A percentile compares a stretch with the other conserved stretches of the same genome.
Evolutionary conservation across 176 grass and related monocot genomes (phyloP).

Genomic region (Avena eriantha): DNA sequence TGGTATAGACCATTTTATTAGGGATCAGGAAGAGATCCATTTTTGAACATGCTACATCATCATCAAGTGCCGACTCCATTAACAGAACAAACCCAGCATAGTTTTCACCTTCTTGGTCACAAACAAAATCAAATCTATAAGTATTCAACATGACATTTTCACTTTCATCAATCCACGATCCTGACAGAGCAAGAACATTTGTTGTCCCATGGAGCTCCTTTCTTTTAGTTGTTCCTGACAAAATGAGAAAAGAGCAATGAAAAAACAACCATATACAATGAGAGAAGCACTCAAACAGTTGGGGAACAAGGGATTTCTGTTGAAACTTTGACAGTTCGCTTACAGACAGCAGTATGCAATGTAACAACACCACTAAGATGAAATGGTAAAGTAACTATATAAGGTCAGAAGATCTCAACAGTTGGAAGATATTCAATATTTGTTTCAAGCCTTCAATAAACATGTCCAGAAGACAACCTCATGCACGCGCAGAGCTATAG

Average conservation of each 20-base stretch:
- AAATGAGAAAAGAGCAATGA: slow-evolving; percentile 28
- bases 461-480: neutral
- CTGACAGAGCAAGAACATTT: slow-evolving; percentile 58
- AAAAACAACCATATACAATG: slow-evolving; percentile 23
- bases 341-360: slow-evolving; percentile 31
- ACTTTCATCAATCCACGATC: slow-evolving; percentile 72
- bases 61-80: slow-evolving; percentile 78
- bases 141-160: slow-evolving; percentile 59
- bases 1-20: slow-evolving; percentile 79
- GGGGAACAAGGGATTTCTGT: slow-evolving; percentile 22
- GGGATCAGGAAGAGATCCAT: slow-evolving; percentile 81
- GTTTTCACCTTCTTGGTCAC: slow-evolving; percentile 70
- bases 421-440: slow-evolving; percentile 20
- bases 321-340: slow-evolving; percentile 3
- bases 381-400: slow-evolving; percentile 27
- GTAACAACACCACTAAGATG: slow-evolving; percentile 17
- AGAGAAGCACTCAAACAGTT: slow-evolving; percentile 23
- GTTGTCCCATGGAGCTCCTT: slow-evolving; percentile 87
- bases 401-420: slow-evolving; percentile 22
- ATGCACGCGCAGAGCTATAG: slow-evolving; percentile 18
- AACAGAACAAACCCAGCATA: slow-evolving; percentile 80
- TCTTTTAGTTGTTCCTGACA: slow-evolving; percentile 82
- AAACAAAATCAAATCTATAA: slow-evolving; percentile 77
- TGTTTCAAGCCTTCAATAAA: slow-evolving; percentile 32
- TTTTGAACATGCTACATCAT: slow-evolving; percentile 71